Conservation (phyloP, 306 rosid species). For the Rosa persica region DNA sequence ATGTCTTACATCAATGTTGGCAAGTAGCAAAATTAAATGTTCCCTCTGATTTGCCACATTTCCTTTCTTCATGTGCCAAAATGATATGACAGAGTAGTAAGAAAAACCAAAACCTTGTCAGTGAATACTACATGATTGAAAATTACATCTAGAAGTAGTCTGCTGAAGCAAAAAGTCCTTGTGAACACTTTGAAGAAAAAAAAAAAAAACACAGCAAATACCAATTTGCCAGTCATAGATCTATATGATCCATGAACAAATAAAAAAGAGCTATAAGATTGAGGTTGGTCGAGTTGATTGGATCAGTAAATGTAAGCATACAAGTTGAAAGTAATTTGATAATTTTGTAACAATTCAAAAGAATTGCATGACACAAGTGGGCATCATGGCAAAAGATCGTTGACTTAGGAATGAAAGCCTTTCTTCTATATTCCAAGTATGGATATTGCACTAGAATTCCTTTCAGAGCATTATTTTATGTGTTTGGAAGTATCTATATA, state of each 20-base stretch:
- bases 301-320: neutral
- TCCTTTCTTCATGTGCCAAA: conserved; percentile 75
- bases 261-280: neutral
- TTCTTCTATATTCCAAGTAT: neutral
- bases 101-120: conserved; percentile 18
- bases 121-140: neutral
- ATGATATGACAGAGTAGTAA: conserved; percentile 25
- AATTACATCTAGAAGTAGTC: neutral
- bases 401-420: neutral
- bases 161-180: neutral
- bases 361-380: neutral
- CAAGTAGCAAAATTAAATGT: conserved; percentile 87
- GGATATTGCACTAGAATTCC: neutral
- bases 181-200: neutral
- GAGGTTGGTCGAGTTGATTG: neutral
- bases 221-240: neutral
- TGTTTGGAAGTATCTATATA: neutral
- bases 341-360: neutral
- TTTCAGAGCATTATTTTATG: neutral
- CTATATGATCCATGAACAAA: neutral
- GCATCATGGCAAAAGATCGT: neutral
- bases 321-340: neutral
- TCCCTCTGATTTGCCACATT: conserved; percentile 98
- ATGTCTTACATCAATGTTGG: conserved; percentile 66
- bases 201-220: neutral